Evolutionary conservation across 768 basidiomycete species (phyloP).

Genomic region (Tremella yokohamensis): DNA sequence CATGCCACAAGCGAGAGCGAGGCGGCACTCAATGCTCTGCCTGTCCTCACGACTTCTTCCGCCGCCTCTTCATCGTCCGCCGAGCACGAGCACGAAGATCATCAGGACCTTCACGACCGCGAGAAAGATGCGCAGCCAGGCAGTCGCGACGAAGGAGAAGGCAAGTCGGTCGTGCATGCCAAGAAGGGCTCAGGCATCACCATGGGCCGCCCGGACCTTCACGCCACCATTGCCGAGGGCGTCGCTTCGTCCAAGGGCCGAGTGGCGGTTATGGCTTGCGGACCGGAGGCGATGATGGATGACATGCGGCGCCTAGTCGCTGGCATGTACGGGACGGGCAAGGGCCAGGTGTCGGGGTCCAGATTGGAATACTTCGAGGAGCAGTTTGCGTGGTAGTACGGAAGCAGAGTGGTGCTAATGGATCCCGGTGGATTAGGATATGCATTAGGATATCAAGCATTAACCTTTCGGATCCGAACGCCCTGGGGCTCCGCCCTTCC

Average conservation of each 20-base stretch:
- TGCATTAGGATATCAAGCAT: too few relatives aligned
- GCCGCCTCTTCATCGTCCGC: neutral
- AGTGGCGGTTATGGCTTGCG: slow-evolving; percentile 28
- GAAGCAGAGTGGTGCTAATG: too few relatives aligned
- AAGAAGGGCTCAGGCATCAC: neutral
- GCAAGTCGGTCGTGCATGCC: neutral
- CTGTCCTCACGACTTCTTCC: neutral
- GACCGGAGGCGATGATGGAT: slow-evolving; percentile 27
- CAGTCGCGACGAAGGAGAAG: neutral
- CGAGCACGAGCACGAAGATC: neutral
- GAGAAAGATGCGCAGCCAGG: too few relatives aligned
- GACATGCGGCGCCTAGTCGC: slow-evolving; percentile 18
- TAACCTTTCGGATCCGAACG: too few relatives aligned
- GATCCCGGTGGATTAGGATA: too few relatives aligned
- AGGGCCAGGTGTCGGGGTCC: slow-evolving; percentile 17
- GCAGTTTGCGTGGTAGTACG: slow-evolving; percentile 25
- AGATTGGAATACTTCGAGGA: slow-evolving; percentile 31
- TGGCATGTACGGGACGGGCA: slow-evolving; percentile 14
- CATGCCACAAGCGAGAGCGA: neutral
- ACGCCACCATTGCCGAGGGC: slow-evolving; percentile 1
- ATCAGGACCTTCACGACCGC: too few relatives aligned
- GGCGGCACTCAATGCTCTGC: neutral
- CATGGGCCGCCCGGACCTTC: slow-evolving; percentile 1
- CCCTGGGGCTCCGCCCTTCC: too few relatives aligned
- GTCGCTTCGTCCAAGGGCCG: slow-evolving; percentile 12